Conservation (phyloP, 2,329 filamentous ascomycete genomes). For the Aureobasidium sp. region DNA sequence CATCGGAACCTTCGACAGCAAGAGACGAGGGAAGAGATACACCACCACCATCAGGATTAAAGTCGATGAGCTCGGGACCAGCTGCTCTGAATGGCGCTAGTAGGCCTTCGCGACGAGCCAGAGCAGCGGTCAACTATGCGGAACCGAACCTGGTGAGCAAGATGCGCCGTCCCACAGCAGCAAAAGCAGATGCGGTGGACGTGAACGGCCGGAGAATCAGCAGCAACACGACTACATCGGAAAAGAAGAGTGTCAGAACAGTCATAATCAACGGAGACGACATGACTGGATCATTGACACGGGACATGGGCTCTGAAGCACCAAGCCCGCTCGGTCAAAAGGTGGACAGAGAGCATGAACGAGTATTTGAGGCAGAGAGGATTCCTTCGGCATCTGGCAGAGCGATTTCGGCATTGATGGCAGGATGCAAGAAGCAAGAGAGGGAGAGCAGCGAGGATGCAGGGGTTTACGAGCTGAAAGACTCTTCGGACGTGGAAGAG, state of each 20-base stretch:
- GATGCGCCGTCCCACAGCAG: conserved; percentile 40
- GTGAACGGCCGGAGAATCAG: background rate
- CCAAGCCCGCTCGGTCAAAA: conserved; percentile 19
- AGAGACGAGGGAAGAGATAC: conserved; percentile 36
- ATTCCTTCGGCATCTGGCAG: background rate
- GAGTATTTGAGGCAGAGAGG: background rate
- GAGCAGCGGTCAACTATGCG: conserved; percentile 40
- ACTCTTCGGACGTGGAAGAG: conserved; percentile 18
- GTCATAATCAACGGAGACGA: conserved; percentile 25
- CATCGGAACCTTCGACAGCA: conserved; percentile 34
- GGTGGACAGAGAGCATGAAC: conserved; percentile 6
- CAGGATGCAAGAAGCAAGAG: conserved; percentile 2
- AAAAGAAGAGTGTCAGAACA: conserved; percentile 5
- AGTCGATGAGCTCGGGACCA: conserved; percentile 18
- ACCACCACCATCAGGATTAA: conserved; percentile 20
- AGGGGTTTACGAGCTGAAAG: conserved; percentile 27
- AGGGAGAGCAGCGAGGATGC: conserved; percentile 18
- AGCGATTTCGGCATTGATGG: conserved; percentile 15
- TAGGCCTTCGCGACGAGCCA: conserved; percentile 36
- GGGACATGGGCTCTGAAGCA: conserved; percentile 2
- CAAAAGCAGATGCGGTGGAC: conserved; percentile 37
- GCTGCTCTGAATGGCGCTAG: conserved; percentile 20
- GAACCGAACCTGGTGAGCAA: conserved; percentile 41
- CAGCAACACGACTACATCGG: background rate
- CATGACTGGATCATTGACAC: conserved; percentile 15